A percentile compares a stretch with the other conserved stretches of the same genome.
phyloP scores from a whole-genome alignment of 164 flowering plant genomes.

The Annona squamosa region DNA sequence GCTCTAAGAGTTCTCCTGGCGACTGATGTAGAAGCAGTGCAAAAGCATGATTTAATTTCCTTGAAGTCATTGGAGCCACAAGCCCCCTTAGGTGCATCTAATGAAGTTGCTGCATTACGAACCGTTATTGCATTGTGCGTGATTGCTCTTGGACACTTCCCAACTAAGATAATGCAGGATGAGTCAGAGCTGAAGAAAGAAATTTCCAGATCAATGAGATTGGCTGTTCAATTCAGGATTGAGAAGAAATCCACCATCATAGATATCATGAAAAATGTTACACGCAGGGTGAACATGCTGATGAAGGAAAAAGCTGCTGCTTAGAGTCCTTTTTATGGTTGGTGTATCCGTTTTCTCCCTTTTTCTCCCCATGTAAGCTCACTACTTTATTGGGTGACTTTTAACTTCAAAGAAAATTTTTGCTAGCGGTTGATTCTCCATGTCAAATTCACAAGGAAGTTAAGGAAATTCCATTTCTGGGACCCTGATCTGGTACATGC shows the following conservation, averaged over 20 bases:
- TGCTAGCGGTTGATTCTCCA: no score
- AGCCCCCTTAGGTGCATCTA: constrained; percentile 74
- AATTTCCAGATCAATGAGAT: constrained; percentile 35
- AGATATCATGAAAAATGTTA: constrained; percentile 68
- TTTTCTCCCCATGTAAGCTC: background rate
- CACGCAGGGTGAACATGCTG: constrained; percentile 43
- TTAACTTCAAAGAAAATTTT: no score
- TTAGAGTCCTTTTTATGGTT: background rate
- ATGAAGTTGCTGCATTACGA: constrained; percentile 58
- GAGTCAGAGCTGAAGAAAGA: constrained; percentile 44
- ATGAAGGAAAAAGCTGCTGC: constrained; percentile 16
- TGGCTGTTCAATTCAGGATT: constrained; percentile 68
- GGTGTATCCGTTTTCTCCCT: background rate
- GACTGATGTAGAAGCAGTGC: constrained; percentile 39
- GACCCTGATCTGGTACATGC: no score
- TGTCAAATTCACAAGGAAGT: no score
- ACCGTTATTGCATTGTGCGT: constrained; percentile 68
- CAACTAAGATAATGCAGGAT: constrained; percentile 83
- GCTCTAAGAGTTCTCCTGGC: constrained; percentile 70
- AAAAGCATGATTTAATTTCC: constrained; percentile 41
- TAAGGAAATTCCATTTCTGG: no score
- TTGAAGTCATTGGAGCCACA: constrained; percentile 59
- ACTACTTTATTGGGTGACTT: no score
- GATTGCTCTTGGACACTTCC: constrained; percentile 67
- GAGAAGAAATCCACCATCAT: constrained; percentile 75